Base-by-base conservation (phyloP, 108 stramenopile species). In the Cyclostephanos invisitatus region DNA sequence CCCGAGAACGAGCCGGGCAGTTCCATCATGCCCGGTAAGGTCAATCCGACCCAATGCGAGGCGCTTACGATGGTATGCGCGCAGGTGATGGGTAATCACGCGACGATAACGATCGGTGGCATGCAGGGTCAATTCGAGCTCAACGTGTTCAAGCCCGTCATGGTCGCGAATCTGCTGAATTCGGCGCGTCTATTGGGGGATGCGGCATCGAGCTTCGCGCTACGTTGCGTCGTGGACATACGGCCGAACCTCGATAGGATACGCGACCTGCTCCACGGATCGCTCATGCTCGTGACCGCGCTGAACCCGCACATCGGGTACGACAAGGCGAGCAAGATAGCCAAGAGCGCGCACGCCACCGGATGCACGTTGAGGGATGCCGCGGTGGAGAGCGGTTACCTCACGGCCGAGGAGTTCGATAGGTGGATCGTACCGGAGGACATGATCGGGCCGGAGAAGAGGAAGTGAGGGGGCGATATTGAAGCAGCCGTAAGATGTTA, bases 1-100 rank as follows among this genome's bases (percentile, higher is more conserved):
- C 98, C 98, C 7, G 97, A 88, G 53, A 99, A 99, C 64, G 98
- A 99, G 79, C 98, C 98, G 0, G 98, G 98, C n/a, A 85, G 83
- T 27, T 89, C 87, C 68, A 99, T 99, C 83, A 99, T 99, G 98
- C 98, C 98, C 7, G 98, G 98, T n/a, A 99, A 99, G 83, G 96
- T 99, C 40, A 99, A 99, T 75, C 98, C 98, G 7, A 97, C 97
- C 8, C 98, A 97, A 81, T 98, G 98, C 78, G 97, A 98, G 79
- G 97, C 98, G n/a, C 53, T 99, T 35, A 98, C 98, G 47, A 99
- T 99, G 98, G 97, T 96, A 22, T 94, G 95, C 67, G 97, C 96
- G 37, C 96, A 96, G 83, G 97, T 98, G n/a, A 96, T 99, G 89
- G 99, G 99, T 42, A 98, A 99, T 77, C 90, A 98, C 70, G 91